A percentile compares a stretch with the other conserved stretches of the same genome.
Evolutionary conservation across 306 rosid species (phyloP).

Genomic region (Betula pendula): DNA sequence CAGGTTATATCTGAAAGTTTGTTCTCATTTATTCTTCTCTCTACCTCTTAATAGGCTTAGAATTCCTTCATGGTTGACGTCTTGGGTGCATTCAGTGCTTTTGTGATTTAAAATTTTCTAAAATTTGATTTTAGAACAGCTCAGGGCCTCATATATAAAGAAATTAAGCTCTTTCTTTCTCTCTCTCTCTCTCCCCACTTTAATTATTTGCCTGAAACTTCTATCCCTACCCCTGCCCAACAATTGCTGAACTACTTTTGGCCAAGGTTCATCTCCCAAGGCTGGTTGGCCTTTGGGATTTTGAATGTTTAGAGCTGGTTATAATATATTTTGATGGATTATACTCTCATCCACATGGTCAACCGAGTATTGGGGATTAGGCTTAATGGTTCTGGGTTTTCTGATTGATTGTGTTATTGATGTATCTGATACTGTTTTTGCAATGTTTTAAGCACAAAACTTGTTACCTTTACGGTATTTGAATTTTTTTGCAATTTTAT

Average conservation of each 20-base stretch:
- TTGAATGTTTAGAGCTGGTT: not conserved
- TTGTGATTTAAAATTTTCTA: not conserved
- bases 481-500: not conserved
- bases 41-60: not conserved
- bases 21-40: too few relatives aligned
- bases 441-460: not conserved
- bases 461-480: not conserved
- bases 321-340: not conserved
- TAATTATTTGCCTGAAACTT: too few relatives aligned
- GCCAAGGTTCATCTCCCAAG: not conserved
- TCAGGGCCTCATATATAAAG: not conserved
- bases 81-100: not conserved
- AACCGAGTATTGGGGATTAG: not conserved
- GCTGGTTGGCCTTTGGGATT: not conserved
- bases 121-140: not conserved
- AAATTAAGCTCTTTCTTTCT: too few relatives aligned
- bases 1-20: conserved; percentile 52
- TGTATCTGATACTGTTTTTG: not conserved
- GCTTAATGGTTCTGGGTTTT: not conserved
- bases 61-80: not conserved
- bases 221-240: too few relatives aligned
- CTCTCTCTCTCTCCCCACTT: too few relatives aligned
- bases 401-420: not conserved
- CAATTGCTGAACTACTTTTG: conserved; percentile 7
- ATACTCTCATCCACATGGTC: not conserved